phyloP scores from a whole-genome alignment of 2,329 filamentous ascomycete species.

The Colletotrichum sp. region DNA sequence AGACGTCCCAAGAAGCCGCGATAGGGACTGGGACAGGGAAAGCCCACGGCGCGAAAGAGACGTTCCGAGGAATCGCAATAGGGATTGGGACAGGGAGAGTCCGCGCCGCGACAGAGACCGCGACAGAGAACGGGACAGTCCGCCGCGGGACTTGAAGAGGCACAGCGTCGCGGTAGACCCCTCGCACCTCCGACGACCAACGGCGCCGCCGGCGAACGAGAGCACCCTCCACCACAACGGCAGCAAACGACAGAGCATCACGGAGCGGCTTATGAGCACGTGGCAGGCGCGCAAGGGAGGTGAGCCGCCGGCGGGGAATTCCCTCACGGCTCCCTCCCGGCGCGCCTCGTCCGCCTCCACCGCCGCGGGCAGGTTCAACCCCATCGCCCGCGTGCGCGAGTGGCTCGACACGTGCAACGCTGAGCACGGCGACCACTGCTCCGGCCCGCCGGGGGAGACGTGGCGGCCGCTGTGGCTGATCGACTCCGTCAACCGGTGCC shows the following conservation, averaged over 20 bases:
- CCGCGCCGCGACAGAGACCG: conserved; percentile 1
- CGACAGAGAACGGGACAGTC: conserved; percentile 13
- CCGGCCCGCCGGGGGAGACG: conserved; percentile 28
- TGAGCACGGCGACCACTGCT: conserved; percentile 47
- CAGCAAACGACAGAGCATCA: conserved; percentile 45
- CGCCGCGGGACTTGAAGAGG: conserved; percentile 23
- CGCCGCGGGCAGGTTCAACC: conserved; percentile 31
- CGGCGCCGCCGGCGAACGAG: conserved; percentile 7
- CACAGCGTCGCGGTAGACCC: conserved; percentile 17
- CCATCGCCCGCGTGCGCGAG: conserved; percentile 42
- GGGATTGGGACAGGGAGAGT: conserved; percentile 24
- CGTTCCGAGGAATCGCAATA: conserved; percentile 15
- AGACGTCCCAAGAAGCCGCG: neutral
- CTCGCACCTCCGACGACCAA: conserved; percentile 13
- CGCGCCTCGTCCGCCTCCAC: conserved; percentile 24
- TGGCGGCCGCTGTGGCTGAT: conserved; percentile 47
- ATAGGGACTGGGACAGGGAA: neutral
- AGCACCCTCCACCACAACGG: conserved; percentile 6
- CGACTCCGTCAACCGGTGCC: conserved; percentile 41
- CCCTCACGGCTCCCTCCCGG: conserved; percentile 4
- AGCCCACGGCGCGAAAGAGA: neutral
- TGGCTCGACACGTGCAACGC: conserved; percentile 49
- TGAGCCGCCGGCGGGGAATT: conserved; percentile 15
- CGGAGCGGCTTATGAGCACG: conserved; percentile 39
- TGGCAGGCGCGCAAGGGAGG: conserved; percentile 18